phyloP scores from a whole-genome alignment of 1,284 basidiomycete species.

The Trametes hirsuta region DNA sequence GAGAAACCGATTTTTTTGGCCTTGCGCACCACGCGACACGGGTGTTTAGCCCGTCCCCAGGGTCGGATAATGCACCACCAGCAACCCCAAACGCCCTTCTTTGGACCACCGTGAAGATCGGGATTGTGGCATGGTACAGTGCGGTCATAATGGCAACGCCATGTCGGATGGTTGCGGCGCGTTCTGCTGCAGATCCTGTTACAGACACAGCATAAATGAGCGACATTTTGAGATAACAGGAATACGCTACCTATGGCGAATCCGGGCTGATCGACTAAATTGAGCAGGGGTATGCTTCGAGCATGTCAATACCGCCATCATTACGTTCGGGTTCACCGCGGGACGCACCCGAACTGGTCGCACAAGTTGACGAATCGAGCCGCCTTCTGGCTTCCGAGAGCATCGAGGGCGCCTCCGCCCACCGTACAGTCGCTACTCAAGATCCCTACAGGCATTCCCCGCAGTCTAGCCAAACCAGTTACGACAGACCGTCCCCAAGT shows the following conservation, averaged over 20 bases:
- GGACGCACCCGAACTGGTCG: slow-evolving; percentile 40
- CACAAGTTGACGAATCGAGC: slow-evolving; percentile 44
- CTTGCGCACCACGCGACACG: slow-evolving; percentile 45
- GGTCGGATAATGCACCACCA: slow-evolving; percentile 44
- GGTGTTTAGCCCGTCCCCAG: slow-evolving; percentile 40
- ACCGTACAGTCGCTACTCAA: slow-evolving; percentile 45
- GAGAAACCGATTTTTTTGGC: too few relatives aligned
- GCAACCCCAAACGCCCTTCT: slow-evolving; percentile 47
- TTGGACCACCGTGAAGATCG: slow-evolving; percentile 45
- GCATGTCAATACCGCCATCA: not conserved
- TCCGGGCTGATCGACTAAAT: slow-evolving; percentile 44
- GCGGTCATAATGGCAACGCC: slow-evolving; percentile 45
- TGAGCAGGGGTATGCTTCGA: slow-evolving; percentile 40
- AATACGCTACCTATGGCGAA: slow-evolving; percentile 35
- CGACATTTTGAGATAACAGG: not conserved
- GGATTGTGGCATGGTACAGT: slow-evolving; percentile 42
- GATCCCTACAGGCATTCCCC: slow-evolving; percentile 42
- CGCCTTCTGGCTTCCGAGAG: slow-evolving; percentile 44
- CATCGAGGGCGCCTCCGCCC: slow-evolving; percentile 47
- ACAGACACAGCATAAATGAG: not conserved
- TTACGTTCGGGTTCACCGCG: not conserved
- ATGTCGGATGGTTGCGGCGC: slow-evolving; percentile 44
- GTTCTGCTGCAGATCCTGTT: slow-evolving; percentile 43
- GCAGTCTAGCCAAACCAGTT: slow-evolving; percentile 43
- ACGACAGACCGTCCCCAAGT: slow-evolving; percentile 44